phyloP scores from a whole-genome alignment of 1,284 basidiomycete genomes.

The Moesziomyces sp. region DNA sequence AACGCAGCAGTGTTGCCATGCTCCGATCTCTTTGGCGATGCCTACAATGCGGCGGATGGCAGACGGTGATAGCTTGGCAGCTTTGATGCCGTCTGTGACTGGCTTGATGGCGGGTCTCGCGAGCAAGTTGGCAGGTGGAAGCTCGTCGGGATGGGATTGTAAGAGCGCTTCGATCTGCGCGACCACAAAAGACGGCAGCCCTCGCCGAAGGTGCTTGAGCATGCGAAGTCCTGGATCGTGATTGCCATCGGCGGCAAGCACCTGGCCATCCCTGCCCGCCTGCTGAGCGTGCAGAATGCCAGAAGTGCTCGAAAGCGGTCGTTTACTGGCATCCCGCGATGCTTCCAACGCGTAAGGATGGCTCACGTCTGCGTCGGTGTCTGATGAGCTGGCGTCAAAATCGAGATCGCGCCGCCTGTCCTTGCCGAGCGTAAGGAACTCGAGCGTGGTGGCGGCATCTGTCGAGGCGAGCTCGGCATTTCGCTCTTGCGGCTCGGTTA shows the following conservation, averaged over 20 bases:
- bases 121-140: slow-evolving; percentile 38
- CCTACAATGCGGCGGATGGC: slow-evolving; percentile 26
- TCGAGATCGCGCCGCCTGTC: slow-evolving; percentile 37
- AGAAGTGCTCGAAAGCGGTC: neutral
- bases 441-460: slow-evolving; percentile 43
- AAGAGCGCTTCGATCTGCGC: slow-evolving; percentile 24
- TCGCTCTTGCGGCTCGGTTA: slow-evolving; percentile 11
- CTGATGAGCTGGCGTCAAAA: slow-evolving; percentile 30
- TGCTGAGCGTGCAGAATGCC: slow-evolving; percentile 3
- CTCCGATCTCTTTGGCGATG: slow-evolving; percentile 45
- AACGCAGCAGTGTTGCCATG: slow-evolving; percentile 54
- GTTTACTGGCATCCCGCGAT: neutral
- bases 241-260: slow-evolving; percentile 5
- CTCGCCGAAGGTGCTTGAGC: slow-evolving; percentile 40
- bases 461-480: slow-evolving; percentile 43
- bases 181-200: slow-evolving; percentile 25
- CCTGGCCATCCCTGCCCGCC: neutral
- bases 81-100: slow-evolving; percentile 31
- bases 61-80: slow-evolving; percentile 13
- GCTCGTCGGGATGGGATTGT: slow-evolving; percentile 21
- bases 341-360: neutral
- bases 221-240: slow-evolving; percentile 18
- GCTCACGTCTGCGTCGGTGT: slow-evolving; percentile 25
- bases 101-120: slow-evolving; percentile 21
- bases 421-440: slow-evolving; percentile 43